Evolutionary conservation across 805 yeast species (phyloP), one percentile per base, ranked within the genome.

Genomic region (Zygoascus flipseniorum): DNA sequence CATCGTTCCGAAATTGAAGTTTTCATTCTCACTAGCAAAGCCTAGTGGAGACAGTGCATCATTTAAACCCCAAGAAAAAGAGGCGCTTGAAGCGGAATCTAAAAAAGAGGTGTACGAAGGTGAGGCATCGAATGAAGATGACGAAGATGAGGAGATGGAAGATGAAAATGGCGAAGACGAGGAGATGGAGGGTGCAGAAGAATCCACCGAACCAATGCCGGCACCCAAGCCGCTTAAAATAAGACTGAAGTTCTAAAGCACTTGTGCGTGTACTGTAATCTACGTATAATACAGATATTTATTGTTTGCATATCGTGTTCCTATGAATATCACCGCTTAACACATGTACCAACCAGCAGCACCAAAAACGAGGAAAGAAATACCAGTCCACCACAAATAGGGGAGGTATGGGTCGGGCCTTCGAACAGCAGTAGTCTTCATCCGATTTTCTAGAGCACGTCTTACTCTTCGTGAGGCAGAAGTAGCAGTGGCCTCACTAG

Each of bases 381-480:
- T 62, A 19, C 75, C 76, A 45, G 62, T 52, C 73, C 73, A 73
- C 76, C 76, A 72, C 31, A 69, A 53, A 57, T 60, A 60, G 31
- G 49, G 41, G 44, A 59, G 53, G 28, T 60, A 55, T 32, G 54
- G 39, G 11, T 52, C 52, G 31, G 54, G 57, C 32, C 59, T 57
- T 35, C 58, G 57, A 10, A 16, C 35, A 20, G 96, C 97, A 54
- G 77, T 83, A 2, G 96, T 89, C 68, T 82, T 81, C 62, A 79
- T 80, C 69, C 81, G 81, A 73, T 89, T 90, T 64, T 87, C 95
- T 62, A 89, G 74, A 8, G 86, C 74, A 67, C 96, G 78, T 67
- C 81, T 82, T 48, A 88, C 79, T 51, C 71, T 61, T 53, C 57
- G 54, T 13, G 58, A 49, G 23, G 48, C 54, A 14, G 55, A 48